Base-by-base conservation (phyloP, 306 rosid genomes). In the Mucuna pruriens region DNA sequence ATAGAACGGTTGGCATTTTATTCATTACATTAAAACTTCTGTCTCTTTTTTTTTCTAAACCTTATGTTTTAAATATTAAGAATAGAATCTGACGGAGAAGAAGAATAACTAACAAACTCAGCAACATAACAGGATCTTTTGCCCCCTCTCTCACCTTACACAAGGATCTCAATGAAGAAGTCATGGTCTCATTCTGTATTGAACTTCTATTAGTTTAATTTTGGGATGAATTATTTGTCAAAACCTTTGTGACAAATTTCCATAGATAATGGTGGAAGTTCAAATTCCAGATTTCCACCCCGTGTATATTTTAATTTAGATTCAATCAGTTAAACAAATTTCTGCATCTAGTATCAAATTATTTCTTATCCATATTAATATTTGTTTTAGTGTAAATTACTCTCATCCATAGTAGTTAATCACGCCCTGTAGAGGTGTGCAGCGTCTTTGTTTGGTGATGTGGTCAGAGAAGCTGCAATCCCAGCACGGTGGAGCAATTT, bases 41-140 rank as follows among this genome's bases (percentile, higher is more conserved):
- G 4, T 42, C 65, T 60, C 29, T 68, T 69, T 46, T 75, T 48
- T 39, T 20, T 66, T 66, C 71, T 31, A 40, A 7, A 67, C 77
- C 4, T 38, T 42, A 42, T 69, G 34, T 39, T 67, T 76, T n/a
- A 16, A 44, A 44, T 58, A 34, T 55, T 63, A 31, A 45, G 46
- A 34, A 60, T 54, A 26, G 61, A 84, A 40, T 77, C 44, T 74
- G 60, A 44, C 61, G 57, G 17, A 66, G 78, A 60, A 45, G 63
- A 75, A 70, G 48, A 45, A 79, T 13, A 54, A 55, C 44, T 55
- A 17, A 74, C 49, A 20, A 73, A 17, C 15, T 64, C 68, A 65
- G 40, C 61, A 72, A 52, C 17, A 48, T 63, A 52, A 39, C 44
- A 33, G 49, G 72, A 34, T 73, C 60, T 57, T 79, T n/a, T n/a